These are phyloP conservation scores for Cladorrhinum sp. DNA, from an alignment of 2,329 filamentous ascomycete genomes.

Conservation along the genomic window DNA sequence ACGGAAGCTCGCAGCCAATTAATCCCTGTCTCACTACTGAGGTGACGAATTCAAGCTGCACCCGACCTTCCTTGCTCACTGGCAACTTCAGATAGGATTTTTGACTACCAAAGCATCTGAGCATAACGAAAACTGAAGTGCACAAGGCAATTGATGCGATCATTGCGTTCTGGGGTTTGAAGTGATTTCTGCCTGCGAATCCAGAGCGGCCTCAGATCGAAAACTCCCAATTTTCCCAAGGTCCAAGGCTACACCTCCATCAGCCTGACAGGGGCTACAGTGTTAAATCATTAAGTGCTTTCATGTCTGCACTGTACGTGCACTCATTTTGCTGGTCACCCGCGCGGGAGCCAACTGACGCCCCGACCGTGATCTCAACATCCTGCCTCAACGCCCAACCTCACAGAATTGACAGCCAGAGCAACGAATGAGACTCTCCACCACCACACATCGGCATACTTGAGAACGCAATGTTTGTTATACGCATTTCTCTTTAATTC, in stretches of 20 bases:
- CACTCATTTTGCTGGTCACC: neutral
- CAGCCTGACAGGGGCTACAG: too few species aligned
- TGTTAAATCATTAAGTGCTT: neutral
- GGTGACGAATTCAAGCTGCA: neutral
- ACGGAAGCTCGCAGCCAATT: conserved; percentile 2
- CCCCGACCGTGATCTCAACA: conserved; percentile 11
- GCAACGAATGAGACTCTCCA: neutral
- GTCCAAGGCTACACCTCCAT: too few species aligned
- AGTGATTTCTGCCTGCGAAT: too few species aligned
- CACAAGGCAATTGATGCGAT: too few species aligned
- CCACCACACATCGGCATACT: neutral
- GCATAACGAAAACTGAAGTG: neutral
- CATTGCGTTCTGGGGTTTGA: too few species aligned
- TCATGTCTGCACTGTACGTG: conserved; percentile 11
- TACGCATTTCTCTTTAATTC: neutral
- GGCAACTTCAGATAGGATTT: neutral
- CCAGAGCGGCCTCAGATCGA: too few species aligned
- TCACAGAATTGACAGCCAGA: conserved; percentile 13
- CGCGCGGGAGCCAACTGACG: conserved; percentile 4
- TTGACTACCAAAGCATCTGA: neutral
- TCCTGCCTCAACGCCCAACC: conserved; percentile 14
- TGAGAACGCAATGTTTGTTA: neutral
- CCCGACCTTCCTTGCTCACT: neutral
- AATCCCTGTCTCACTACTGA: conserved; percentile 4
- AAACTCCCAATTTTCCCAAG: too few species aligned